Base-by-base conservation (phyloP, 2,329 filamentous ascomycete species). In the Zasmidium cellare region DNA sequence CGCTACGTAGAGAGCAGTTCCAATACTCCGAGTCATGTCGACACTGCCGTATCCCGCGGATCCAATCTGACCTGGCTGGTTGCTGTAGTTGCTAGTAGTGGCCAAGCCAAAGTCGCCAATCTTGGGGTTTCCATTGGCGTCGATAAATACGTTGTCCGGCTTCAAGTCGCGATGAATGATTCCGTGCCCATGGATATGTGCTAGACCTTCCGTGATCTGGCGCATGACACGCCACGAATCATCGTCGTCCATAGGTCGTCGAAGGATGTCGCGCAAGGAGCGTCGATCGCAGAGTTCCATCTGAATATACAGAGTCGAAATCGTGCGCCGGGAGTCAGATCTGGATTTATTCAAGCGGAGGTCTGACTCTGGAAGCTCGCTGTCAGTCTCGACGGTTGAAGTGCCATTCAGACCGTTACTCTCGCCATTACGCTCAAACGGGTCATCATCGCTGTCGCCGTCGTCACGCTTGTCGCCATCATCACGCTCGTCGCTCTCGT, bases 231-330 rank as follows among this genome's bases (percentile, higher is more conserved):
- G 86, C 94, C 94, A 99, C 16, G 89, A 85, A 67, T 96, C 89
- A 24, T 91, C 83, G 65, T 90, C 87, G 65, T 85, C 85, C 11
- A 97, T 77, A 25, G 87, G 88, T 67, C 88, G 85, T 20, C 85
- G 83, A 57, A 99, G 96, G 25, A 97, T 77, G 78, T 97, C 92
- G 19, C 92, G 88, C 28, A 99, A 82, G 0, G 94, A 97, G 65
- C 90, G 85, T 71, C 93, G 94, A 72, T 97, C 93, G 70, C 94
- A 99, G 66, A 97, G 96, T 72, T 99, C 94, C 94, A 99, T 99
- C 60, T 96, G 94, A 56, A 99, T 97, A 72, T 97, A 99, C 45
- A 99, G 81, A 6, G 92, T 87, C 0, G 89, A 92, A 53, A 84
- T 84, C 59, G 84, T 82, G 46, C 82, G 79, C 55, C 61, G 64